Conservation (phyloP, 805 yeast species). For the Ogataea sp. region DNA sequence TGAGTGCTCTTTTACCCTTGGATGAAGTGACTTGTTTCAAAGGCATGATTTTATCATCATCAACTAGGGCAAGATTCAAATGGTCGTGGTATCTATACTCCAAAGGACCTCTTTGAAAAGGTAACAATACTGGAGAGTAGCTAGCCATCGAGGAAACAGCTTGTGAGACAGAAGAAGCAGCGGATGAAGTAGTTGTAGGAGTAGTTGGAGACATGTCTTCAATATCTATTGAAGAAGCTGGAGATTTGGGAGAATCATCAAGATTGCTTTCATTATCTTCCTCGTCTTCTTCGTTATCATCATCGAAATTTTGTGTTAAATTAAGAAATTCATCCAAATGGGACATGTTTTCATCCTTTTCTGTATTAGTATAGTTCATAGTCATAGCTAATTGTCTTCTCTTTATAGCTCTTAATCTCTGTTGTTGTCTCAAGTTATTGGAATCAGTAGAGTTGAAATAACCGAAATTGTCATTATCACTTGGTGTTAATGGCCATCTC, state of each 20-base stretch:
- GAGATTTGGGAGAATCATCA: not conserved
- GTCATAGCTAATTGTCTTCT: not conserved
- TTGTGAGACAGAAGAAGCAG: not conserved
- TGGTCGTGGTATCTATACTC: conserved; percentile 3
- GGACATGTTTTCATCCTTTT: conserved; percentile 1
- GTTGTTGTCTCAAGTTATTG: not conserved
- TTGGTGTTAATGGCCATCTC: conserved; percentile 3
- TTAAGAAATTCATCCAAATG: conserved; percentile 15
- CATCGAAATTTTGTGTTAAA: conserved; percentile 1
- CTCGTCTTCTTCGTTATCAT: conserved; percentile 8
- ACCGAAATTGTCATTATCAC: conserved; percentile 1
- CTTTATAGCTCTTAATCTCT: not conserved
- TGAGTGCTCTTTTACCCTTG: conserved; percentile 18
- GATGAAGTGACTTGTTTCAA: conserved; percentile 1
- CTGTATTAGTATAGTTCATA: not conserved
- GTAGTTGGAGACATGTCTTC: conserved; percentile 1
- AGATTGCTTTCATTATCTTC: not conserved
- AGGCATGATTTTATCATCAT: conserved; percentile 1
- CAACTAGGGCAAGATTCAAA: conserved; percentile 1
- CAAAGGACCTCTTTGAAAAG: conserved; percentile 1
- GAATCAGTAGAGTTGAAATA: conserved; percentile 1
- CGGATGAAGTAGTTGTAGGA: not conserved
- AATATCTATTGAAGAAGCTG: not conserved
- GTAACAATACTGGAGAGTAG: not conserved
- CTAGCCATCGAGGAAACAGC: not conserved